phyloP scores from a whole-genome alignment of 345 rosid species.

The Linum tenue region DNA sequence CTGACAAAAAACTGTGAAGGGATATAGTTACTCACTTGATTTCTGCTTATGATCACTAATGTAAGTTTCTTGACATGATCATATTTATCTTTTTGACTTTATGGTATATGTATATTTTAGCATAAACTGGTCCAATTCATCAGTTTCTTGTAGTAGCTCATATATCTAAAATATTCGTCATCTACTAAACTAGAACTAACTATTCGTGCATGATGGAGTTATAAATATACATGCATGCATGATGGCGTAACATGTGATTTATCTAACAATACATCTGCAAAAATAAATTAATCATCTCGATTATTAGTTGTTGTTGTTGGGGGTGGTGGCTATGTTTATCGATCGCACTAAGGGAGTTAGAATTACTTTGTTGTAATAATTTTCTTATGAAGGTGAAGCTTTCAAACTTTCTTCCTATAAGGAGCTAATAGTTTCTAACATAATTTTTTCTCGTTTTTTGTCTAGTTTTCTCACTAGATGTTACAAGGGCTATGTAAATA shows the following conservation, averaged over 20 bases:
- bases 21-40: slow-evolving; percentile 9
- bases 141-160: background rate
- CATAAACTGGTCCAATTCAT: background rate
- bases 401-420: slow-evolving; percentile 1
- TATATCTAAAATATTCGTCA: background rate
- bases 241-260: slow-evolving; percentile 8
- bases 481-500: no score
- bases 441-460: background rate
- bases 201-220: no score
- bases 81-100: background rate
- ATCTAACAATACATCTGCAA: no score
- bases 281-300: no score
- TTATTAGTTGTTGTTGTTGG: no score
- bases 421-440: no score
- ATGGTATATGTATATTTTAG: background rate
- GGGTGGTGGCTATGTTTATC: background rate
- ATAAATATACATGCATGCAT: background rate
- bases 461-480: background rate
- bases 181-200: background rate
- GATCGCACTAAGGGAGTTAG: background rate
- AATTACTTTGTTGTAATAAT: background rate
- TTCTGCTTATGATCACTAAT: slow-evolving; percentile 10
- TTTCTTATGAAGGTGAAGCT: slow-evolving; percentile 8
- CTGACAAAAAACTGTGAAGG: slow-evolving; percentile 46
- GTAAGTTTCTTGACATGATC: slow-evolving; percentile 17